Evolutionary conservation across 768 basidiomycete genomes (phyloP), one percentile per base, ranked within the genome.

Genomic region (Hemileccinum rubropunctum): DNA sequence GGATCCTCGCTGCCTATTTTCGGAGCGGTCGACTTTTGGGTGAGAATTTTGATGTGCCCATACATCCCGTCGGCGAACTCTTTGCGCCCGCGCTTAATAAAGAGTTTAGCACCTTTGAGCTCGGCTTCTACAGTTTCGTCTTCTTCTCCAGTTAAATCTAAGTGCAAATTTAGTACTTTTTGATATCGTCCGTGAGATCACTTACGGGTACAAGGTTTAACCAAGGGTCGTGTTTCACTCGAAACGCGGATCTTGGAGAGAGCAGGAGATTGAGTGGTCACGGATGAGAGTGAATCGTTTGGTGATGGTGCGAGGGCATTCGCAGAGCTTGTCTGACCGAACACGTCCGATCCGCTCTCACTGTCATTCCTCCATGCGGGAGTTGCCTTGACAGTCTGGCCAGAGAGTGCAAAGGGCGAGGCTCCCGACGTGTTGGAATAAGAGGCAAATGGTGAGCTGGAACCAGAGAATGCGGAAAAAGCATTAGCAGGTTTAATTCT

Each of bases 81-180:
- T 50, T 75, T 75, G 27, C 50, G 48, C 47, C 66, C 66, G 38
- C 67, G 67, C 59, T 67, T 67, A 21, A 53, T 47, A 18, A 77
- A 86, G 18, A 86, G 71, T 58, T 80, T 84, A 34, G 77, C 77
- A 36, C 81, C 79, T 54, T 80, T 84, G 51, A 84, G 70, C 54
- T 84, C 84, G 41, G 77, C 61, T 53, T 72, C 64, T 9, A 80
- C 71, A 10, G 73, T 70, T 64, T 88, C 85, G 41, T 78, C 74
- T 60, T 88, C 85, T 58, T 88, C 85, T 10, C 85, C 85, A 2
- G 84, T 87, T 30, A 75, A 21, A 58, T 33, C 66, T 69, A 28
- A 37, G 30, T 14, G 8, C 12, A 15, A 15, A 6, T 18, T 59
- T 8, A 60, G 50, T 18, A 48, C 28, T 32, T n/a, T 18, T 23